Percentiles rank a stretch among this genome's conserved stretches.
Evolutionary conservation across 768 basidiomycete genomes (phyloP).

Genomic region (Cystobasidium onofrii): DNA sequence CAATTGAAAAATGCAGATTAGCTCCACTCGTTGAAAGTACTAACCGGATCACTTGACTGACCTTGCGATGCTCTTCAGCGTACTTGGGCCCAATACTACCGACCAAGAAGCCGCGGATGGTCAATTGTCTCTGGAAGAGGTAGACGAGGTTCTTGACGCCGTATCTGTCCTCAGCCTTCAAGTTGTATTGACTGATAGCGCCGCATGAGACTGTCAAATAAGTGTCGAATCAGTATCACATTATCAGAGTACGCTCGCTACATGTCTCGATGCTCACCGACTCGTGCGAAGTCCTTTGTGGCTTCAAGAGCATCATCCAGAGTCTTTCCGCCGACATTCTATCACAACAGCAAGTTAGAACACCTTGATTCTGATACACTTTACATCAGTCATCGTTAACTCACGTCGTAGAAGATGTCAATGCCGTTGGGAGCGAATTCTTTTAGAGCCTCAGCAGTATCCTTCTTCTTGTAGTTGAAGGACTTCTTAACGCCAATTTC

Average conservation of each 20-base stretch:
- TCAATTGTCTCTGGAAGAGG: constrained; percentile 4
- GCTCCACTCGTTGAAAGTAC: background rate
- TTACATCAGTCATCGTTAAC: too few relatives aligned
- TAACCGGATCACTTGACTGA: too few relatives aligned
- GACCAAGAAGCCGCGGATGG: constrained; percentile 3
- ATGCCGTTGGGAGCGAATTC: constrained; percentile 48
- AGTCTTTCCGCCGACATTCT: constrained; percentile 28
- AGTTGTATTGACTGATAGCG: constrained; percentile 25
- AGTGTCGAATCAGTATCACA: background rate
- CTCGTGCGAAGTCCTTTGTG: background rate
- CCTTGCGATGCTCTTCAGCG: constrained; percentile 14
- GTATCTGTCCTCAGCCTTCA: constrained; percentile 26
- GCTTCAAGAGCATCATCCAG: constrained; percentile 12
- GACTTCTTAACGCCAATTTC: constrained; percentile 60
- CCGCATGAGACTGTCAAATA: constrained; percentile 22
- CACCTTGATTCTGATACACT: background rate
- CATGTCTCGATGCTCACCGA: background rate
- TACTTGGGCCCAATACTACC: constrained; percentile 10
- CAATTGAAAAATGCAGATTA: background rate
- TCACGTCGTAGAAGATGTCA: constrained; percentile 29
- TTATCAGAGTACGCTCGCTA: background rate
- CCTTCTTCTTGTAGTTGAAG: constrained; percentile 61
- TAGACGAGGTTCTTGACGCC: constrained; percentile 22
- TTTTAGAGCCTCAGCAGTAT: constrained; percentile 52
- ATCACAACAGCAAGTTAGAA: background rate